A percentile compares a stretch with the other conserved stretches of the same genome.
These are phyloP conservation scores for Entomortierella beljakovae DNA, from an alignment of 192 early-diverging fungal species.

Conservation along the genomic window DNA sequence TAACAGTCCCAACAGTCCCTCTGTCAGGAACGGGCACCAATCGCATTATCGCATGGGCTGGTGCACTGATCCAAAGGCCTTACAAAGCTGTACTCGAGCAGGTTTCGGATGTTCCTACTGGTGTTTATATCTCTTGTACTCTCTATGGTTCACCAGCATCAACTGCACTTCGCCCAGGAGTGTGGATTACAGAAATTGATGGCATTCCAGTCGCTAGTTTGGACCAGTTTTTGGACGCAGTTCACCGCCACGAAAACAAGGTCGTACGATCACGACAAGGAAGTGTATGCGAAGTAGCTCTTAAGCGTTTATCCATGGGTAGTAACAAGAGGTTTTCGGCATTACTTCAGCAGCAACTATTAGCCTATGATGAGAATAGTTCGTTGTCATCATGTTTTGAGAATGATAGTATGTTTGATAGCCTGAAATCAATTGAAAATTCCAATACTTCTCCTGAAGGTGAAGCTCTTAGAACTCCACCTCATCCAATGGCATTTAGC, in stretches of 20 bases:
- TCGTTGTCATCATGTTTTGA: neutral
- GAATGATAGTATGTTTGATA: constrained; percentile 1
- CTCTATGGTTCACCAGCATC: constrained; percentile 74
- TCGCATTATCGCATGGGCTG: constrained; percentile 86
- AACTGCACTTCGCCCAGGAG: constrained; percentile 68
- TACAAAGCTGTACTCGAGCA: constrained; percentile 78
- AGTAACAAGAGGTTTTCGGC: constrained; percentile 17
- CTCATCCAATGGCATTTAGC: neutral
- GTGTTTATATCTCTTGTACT: constrained; percentile 73
- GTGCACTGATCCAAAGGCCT: constrained; percentile 80
- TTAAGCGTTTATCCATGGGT: constrained; percentile 55
- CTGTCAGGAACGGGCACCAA: constrained; percentile 67
- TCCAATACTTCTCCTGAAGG: neutral
- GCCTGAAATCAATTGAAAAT: neutral
- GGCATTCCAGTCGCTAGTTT: constrained; percentile 67
- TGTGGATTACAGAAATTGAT: constrained; percentile 83
- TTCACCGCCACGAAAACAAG: constrained; percentile 61
- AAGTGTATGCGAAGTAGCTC: constrained; percentile 58
- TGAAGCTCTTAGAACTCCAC: too few relatives aligned
- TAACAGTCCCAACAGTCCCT: constrained; percentile 74
- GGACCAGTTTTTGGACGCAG: constrained; percentile 71
- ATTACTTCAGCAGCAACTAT: neutral
- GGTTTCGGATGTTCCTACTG: constrained; percentile 69
- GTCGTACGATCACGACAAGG: constrained; percentile 54
- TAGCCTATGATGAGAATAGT: neutral